Base-by-base conservation (phyloP, 257 asterid genomes). In the Fraxinus cuspidata region DNA sequence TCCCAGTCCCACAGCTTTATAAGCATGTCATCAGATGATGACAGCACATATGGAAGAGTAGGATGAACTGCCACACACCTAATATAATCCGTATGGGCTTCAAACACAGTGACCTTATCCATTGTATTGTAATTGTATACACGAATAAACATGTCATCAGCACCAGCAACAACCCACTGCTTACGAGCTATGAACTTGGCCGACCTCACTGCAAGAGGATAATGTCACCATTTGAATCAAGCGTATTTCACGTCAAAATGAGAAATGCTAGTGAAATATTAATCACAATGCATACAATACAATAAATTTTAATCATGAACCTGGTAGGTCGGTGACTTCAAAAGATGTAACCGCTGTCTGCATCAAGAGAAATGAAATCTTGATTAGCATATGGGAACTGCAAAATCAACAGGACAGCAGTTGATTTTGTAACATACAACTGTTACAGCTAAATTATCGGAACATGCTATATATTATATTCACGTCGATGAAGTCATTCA, bases 1-100 rank as follows among this genome's bases (percentile, higher is more conserved):
- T 96, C 99, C 99, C 99, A 96, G 86, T 96, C 99, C 99, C 99
- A 96, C 35, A 96, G 97, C 89, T 96, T 96, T 86, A 96, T 96
- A 80, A 96, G 97, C 99, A 93, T 96, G 91, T 93, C 99, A 82
- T 96, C 99, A 21, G 99, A 96, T 71, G 99, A 93, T 85, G 99
- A 96, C 86, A 96, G 77, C 79, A 96, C 97, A 66, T 90, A 93
- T 6, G 99, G 96, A 56, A 96, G 97, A 42, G 93, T 96, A 80
- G 99, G 98, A 89, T 96, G 99, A 78, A 92, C 98, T 29, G 98
- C 89, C 81, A 96, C 99, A 85, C 98, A 93, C 86, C 99, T 90
- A 82, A 96, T 96, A 87, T 96, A 96, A 83, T 96, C 98, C 27
- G 98, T 93, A 83, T 96, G 99, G 18, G 96, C 99, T 84, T 96